Conservation (phyloP, 495 filamentous ascomycete genomes). For the Lepidopterella palustris region DNA sequence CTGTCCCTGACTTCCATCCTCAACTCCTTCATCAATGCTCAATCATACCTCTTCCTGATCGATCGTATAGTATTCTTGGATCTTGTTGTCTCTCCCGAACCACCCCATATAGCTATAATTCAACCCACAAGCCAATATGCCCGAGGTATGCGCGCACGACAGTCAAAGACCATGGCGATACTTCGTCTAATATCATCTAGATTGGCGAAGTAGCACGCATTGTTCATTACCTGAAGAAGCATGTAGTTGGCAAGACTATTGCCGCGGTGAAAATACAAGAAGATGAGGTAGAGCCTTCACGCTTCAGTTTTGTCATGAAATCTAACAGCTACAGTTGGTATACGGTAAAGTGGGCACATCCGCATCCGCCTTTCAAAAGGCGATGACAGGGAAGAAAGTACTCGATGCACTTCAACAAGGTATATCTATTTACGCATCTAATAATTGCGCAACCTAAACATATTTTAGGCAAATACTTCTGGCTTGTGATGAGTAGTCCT, state of each 20-base stretch:
- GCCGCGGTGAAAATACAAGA: slow-evolving; percentile 61
- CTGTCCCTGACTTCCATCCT: background rate
- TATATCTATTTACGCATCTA: too few relatives aligned
- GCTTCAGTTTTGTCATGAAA: background rate
- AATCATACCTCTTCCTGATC: too few relatives aligned
- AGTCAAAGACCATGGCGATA: background rate
- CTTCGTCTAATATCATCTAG: slow-evolving; percentile 17
- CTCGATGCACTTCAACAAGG: slow-evolving; percentile 64
- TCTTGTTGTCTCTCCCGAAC: too few relatives aligned
- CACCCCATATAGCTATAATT: background rate
- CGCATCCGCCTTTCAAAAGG: slow-evolving; percentile 60
- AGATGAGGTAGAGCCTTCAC: slow-evolving; percentile 42
- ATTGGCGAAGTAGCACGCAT: slow-evolving; percentile 64
- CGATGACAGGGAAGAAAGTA: slow-evolving; percentile 71
- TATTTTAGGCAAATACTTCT: slow-evolving; percentile 80
- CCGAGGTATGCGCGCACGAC: slow-evolving; percentile 18
- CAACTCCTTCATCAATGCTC: slow-evolving; percentile 1
- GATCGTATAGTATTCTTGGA: too few relatives aligned
- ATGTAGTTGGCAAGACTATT: slow-evolving; percentile 78
- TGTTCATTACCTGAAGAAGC: slow-evolving; percentile 72
- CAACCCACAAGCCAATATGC: slow-evolving; percentile 9
- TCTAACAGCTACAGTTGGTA: slow-evolving; percentile 46
- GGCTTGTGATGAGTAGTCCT: slow-evolving; percentile 62
- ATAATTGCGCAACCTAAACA: background rate
- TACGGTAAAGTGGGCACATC: slow-evolving; percentile 84